Percentiles rank a stretch among this genome's conserved stretches.
Evolutionary conservation across 345 rosid genomes (phyloP).

Genomic region (Linum lewisii): DNA sequence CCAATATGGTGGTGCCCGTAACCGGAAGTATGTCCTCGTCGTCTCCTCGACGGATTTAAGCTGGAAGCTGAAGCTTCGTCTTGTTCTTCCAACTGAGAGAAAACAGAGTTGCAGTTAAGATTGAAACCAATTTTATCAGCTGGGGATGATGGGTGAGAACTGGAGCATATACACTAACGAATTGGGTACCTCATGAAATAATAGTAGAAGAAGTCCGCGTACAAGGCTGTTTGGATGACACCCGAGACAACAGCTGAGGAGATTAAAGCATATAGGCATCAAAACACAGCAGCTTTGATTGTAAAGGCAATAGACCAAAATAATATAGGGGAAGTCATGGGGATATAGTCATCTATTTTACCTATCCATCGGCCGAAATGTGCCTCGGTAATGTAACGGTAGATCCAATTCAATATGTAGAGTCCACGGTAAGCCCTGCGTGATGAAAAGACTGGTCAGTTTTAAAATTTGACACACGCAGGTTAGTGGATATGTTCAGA

Average conservation of each 20-base stretch:
- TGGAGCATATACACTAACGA: background rate
- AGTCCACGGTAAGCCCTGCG: conserved; percentile 82
- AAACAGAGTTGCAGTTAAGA: background rate
- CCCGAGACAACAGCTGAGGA: conserved; percentile 77
- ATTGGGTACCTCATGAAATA: conserved; percentile 62
- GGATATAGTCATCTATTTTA: conserved; percentile 66
- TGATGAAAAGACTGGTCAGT: background rate
- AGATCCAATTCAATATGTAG: conserved; percentile 34
- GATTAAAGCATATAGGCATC: conserved; percentile 5
- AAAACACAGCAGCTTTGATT: background rate
- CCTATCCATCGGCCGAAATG: conserved; percentile 6
- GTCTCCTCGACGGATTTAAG: conserved; percentile 52
- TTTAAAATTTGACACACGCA: background rate
- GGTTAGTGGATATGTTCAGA: background rate
- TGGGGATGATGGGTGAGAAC: background rate
- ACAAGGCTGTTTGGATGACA: conserved; percentile 73
- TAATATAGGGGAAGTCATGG: conserved; percentile 9
- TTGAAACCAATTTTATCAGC: background rate
- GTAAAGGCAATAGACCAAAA: background rate
- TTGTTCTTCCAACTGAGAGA: conserved; percentile 81
- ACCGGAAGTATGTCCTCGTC: background rate
- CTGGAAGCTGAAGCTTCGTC: conserved; percentile 85
- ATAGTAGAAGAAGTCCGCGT: conserved; percentile 91
- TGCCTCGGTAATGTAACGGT: conserved; percentile 6
- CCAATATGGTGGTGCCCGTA: too few relatives aligned